Evolutionary conservation across 306 rosid species (phyloP), one percentile per base, ranked within the genome.

Genomic region (Trifolium repens): DNA sequence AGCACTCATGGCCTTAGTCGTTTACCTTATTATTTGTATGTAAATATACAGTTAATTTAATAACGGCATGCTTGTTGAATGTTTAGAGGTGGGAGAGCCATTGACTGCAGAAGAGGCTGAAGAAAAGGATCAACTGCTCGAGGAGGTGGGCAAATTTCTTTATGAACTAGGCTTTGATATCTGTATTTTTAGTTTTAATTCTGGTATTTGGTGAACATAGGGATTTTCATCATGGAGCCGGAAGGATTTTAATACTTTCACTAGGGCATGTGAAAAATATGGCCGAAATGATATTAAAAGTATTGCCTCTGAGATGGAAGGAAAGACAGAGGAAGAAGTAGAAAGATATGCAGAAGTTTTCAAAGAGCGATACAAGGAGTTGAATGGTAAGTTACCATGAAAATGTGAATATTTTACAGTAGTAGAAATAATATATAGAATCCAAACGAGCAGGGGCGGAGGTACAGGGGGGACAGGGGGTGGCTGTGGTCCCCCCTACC

Each of bases 211-310:
- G 27, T 82, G 53, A 19, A 66, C 67, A 74, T 54, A 94, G 99
- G 99, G 99, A 64, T 94, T 94, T 86, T 92, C 99, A 62, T 84
- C 99, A 54, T 94, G 99, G 99, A 94, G 93, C 82, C 80, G 99
- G 37, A 92, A 89, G 84, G 99, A 94, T 84, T 94, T 94, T 75
- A 94, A 92, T 81, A 89, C 97, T 60, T 94, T 94, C 83, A 87
- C 92, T 58, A 94, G 97, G 87, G 99, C 97, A 66, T 94, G 99
- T 80, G 99, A 94, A 87, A 94, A 90, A 84, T 94, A 94, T 86
- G 99, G 99, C 60, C 89, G 99, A 74, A 84, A 81, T 74, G 98
- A 94, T 80, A 90, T 91, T 17, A 90, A 78, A 78, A 81, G 87
- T 77, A 90, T 91, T 80, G 96, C 94, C 75, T 87, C 91, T 19